phyloP scores from a whole-genome alignment of 208 protist genomes.

The Entamoeba invadens region DNA sequence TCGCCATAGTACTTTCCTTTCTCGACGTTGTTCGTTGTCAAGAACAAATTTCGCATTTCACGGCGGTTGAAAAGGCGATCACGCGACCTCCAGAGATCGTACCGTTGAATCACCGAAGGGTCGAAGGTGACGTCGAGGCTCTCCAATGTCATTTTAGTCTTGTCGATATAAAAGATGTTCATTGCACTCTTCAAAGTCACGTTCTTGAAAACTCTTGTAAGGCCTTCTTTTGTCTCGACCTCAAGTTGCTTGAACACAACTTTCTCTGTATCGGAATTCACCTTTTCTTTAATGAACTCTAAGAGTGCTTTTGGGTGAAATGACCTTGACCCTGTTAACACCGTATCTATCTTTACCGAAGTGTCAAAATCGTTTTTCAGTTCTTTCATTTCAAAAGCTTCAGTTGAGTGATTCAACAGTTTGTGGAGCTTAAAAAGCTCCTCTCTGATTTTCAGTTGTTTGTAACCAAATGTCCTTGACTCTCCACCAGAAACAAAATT shows the following conservation, averaged over 20 bases:
- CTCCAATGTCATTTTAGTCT: not conserved
- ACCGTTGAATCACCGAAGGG: not conserved
- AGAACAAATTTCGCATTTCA: not conserved
- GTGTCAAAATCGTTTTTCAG: not conserved
- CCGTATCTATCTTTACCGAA: not conserved
- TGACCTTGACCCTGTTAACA: not conserved
- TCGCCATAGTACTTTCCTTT: not conserved
- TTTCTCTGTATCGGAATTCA: conserved; percentile 31
- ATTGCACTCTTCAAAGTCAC: not conserved
- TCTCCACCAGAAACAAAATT: not conserved
- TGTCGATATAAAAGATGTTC: not conserved
- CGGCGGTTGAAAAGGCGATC: not conserved
- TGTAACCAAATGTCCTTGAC: not conserved
- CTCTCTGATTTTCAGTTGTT: not conserved
- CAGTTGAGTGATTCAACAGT: not conserved
- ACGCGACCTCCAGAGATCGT: not conserved
- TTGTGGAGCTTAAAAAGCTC: not conserved
- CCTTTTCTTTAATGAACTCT: not conserved
- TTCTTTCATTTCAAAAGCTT: not conserved
- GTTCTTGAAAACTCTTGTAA: not conserved
- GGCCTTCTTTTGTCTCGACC: not conserved
- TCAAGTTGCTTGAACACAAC: not conserved
- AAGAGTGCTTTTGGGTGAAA: not conserved
- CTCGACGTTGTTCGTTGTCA: not conserved
- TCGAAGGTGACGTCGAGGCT: not conserved